A percentile compares a stretch with the other conserved stretches of the same genome.
These are phyloP conservation scores for Phytophthora parvispora DNA, from an alignment of 352 stramenopile genomes.

Conservation along the genomic window DNA sequence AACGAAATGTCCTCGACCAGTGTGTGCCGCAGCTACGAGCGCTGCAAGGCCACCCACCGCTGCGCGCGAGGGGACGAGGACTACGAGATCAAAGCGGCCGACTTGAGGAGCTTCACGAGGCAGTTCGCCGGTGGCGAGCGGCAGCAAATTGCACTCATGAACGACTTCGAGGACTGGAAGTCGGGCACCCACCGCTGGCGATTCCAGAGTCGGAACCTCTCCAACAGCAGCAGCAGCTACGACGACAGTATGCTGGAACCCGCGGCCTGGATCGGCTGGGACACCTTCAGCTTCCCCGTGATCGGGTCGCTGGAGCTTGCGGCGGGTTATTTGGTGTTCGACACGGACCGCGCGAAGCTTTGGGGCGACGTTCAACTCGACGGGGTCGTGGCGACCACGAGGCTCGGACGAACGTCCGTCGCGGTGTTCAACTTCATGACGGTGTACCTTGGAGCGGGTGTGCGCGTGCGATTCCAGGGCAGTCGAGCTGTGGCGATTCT, in stretches of 20 bases:
- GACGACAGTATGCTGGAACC: conserved; percentile 27
- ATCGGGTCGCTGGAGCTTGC: conserved; percentile 85
- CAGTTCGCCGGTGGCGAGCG: conserved; percentile 87
- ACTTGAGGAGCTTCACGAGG: conserved; percentile 81
- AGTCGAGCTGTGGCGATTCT: conserved; percentile 91
- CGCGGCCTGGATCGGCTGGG: conserved; percentile 48
- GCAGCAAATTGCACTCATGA: conserved; percentile 81
- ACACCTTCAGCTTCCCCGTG: conserved; percentile 70
- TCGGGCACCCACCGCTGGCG: conserved; percentile 84
- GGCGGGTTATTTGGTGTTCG: conserved; percentile 80
- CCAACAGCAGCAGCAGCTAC: conserved; percentile 11
- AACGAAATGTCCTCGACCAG: conserved; percentile 50
- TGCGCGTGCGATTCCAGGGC: conserved; percentile 90
- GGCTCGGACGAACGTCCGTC: conserved; percentile 83
- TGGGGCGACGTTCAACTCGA: conserved; percentile 69
- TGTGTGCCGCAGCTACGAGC: conserved; percentile 86
- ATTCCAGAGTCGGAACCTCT: conserved; percentile 28
- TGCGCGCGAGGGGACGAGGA: conserved; percentile 93
- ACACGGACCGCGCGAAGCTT: conserved; percentile 68
- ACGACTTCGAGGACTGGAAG: conserved; percentile 98
- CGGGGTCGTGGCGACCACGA: conserved; percentile 71
- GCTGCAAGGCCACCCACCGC: conserved; percentile 96
- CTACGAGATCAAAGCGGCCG: conserved; percentile 86
- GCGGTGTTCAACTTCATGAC: conserved; percentile 98
- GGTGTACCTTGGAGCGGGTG: conserved; percentile 88